Percentiles rank a stretch among this genome's conserved stretches.
Conservation (phyloP, 305 asterid genomes). For the Fraxinus greggii region DNA sequence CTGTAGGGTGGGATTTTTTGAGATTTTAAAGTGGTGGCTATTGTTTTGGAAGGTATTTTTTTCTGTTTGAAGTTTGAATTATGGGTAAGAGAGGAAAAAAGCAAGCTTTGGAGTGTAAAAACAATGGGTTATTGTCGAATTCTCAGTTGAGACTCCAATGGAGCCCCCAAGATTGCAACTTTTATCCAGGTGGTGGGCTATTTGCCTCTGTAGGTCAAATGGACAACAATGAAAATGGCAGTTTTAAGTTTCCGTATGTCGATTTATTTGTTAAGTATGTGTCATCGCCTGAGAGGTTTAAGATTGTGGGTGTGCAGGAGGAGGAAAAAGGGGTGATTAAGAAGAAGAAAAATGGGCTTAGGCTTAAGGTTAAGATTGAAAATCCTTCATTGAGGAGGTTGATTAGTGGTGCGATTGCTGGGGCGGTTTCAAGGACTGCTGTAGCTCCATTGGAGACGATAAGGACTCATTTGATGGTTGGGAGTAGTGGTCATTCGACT, state of each 20-base stretch:
- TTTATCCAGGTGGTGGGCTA: slow-evolving; percentile 71
- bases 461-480: slow-evolving; percentile 94
- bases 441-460: slow-evolving; percentile 95
- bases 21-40: neutral
- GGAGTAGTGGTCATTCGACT: slow-evolving; percentile 72
- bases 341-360: slow-evolving; percentile 51
- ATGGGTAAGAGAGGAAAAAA: slow-evolving; percentile 45
- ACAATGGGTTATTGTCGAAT: slow-evolving; percentile 41
- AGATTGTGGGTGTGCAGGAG: slow-evolving; percentile 44
- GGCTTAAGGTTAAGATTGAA: slow-evolving; percentile 66
- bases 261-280: slow-evolving; percentile 71
- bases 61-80: slow-evolving; percentile 6
- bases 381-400: slow-evolving; percentile 87
- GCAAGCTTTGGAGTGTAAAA: slow-evolving; percentile 52
- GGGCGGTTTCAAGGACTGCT: slow-evolving; percentile 88
- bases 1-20: slow-evolving; percentile 5
- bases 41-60: neutral
- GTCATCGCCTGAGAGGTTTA: slow-evolving; percentile 60
- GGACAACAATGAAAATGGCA: slow-evolving; percentile 65
- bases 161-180: slow-evolving; percentile 51
- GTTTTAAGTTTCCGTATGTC: slow-evolving; percentile 60
- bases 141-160: slow-evolving; percentile 63
- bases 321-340: slow-evolving; percentile 41
- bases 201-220: slow-evolving; percentile 84
- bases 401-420: slow-evolving; percentile 88